Conservation (phyloP, 352 stramenopile genomes). For the Pythium vanterpoolii region DNA sequence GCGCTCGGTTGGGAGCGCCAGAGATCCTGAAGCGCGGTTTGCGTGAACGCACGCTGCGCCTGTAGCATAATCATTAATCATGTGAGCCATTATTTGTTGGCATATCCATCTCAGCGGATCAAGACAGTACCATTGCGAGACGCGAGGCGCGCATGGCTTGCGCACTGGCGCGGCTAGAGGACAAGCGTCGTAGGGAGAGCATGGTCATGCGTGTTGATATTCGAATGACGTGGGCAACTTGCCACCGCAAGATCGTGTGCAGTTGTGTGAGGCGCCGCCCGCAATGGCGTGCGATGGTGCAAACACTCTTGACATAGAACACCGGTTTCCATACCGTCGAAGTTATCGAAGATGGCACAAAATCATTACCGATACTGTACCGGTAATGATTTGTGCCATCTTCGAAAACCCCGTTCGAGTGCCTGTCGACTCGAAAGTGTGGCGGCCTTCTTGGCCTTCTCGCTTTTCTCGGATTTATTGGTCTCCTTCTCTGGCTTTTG, state of each 20-base stretch:
- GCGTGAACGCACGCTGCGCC: neutral
- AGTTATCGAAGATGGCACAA: too few relatives aligned
- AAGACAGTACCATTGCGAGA: neutral
- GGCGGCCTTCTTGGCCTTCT: too few relatives aligned
- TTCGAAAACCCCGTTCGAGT: neutral
- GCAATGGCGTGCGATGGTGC: slow-evolving; percentile 12
- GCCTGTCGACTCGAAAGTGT: neutral
- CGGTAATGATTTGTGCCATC: neutral
- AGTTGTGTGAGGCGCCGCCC: neutral
- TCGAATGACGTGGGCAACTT: slow-evolving; percentile 15
- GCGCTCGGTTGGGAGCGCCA: slow-evolving; percentile 1
- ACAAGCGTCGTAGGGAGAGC: slow-evolving; percentile 18
- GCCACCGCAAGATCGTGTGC: slow-evolving; percentile 7
- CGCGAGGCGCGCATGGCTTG: neutral
- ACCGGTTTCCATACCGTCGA: too few relatives aligned
- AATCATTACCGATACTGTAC: neutral
- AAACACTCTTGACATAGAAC: slow-evolving; percentile 26
- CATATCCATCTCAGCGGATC: neutral
- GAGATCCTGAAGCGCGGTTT: neutral
- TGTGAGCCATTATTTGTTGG: neutral
- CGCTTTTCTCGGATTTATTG: neutral
- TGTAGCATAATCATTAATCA: neutral
- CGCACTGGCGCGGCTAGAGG: neutral
- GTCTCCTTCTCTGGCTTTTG: slow-evolving; percentile 15
- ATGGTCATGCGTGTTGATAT: slow-evolving; percentile 6